Base-by-base conservation (phyloP, 257 asterid genomes). In the Oldenlandia corymbosa region DNA sequence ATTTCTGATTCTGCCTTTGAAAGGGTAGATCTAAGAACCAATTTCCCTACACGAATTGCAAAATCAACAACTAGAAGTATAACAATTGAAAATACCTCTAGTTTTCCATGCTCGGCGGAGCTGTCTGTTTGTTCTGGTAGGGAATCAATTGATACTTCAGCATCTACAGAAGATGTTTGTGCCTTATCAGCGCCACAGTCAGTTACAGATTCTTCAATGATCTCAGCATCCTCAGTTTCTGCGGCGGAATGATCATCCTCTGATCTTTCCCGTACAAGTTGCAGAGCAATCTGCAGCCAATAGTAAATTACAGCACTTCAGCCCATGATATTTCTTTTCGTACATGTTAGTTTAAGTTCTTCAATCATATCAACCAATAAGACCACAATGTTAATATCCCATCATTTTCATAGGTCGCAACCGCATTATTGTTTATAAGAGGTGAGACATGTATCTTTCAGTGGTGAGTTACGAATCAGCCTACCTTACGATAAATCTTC, bases 401-500 rank as follows among this genome's bases (percentile, higher is more conserved):
- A 18, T 23, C 42, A 39, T 10, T 21, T n/a, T n/a, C n/a, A n/a
- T n/a, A n/a, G n/a, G n/a, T n/a, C n/a, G n/a, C n/a, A n/a, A n/a
- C n/a, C n/a, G n/a, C n/a, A n/a, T n/a, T n/a, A n/a, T n/a, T n/a
- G n/a, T n/a, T n/a, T n/a, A n/a, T n/a, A n/a, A n/a, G n/a, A n/a
- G n/a, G n/a, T n/a, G n/a, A n/a, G n/a, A n/a, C n/a, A n/a, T n/a
- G n/a, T n/a, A n/a, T n/a, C n/a, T n/a, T n/a, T n/a, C n/a, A n/a
- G n/a, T n/a, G n/a, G n/a, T n/a, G n/a, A n/a, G n/a, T n/a, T 26
- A 32, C 31, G 9, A 34, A 18, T 42, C 28, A 51, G n/a, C 51
- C 63, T 71, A 92, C 97, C 99, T 93, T 93, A 73, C 97, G 81
- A 64, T 93, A 93, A 71, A 93, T 93, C 83, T 93, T 90, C 81